These are phyloP conservation scores for Phytophthora agathidicida DNA, from an alignment of 352 stramenopile genomes.

Conservation along the genomic window DNA sequence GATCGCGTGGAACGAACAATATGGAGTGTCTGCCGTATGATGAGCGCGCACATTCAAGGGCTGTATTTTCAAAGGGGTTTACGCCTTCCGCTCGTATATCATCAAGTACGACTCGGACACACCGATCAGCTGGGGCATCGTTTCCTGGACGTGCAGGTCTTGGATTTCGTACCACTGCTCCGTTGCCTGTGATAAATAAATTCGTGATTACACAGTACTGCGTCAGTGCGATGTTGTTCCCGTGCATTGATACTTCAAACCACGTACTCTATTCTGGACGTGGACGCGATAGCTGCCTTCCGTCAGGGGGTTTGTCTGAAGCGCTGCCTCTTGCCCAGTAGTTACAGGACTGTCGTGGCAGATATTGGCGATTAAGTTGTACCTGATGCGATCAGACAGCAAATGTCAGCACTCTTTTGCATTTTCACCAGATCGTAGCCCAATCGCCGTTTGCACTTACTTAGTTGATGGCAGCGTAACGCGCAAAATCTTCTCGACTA, in stretches of 20 bases:
- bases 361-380: conserved; percentile 98
- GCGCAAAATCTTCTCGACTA: conserved; percentile 70
- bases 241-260: neutral
- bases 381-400: conserved; percentile 76
- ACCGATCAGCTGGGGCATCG: conserved; percentile 97
- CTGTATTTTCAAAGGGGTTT: conserved; percentile 37
- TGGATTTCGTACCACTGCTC: conserved; percentile 99
- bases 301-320: conserved; percentile 94
- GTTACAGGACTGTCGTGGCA: conserved; percentile 96
- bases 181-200: conserved; percentile 64
- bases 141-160: conserved; percentile 97
- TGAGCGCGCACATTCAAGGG: conserved; percentile 2
- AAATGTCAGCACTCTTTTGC: conserved; percentile 3
- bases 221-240: conserved; percentile 13
- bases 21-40: conserved; percentile 66
- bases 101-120: conserved; percentile 95
- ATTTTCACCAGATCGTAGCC: neutral
- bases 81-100: conserved; percentile 88
- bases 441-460: conserved; percentile 19
- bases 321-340: conserved; percentile 88
- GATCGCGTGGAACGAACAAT: conserved; percentile 71
- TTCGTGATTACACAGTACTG: neutral
- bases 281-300: conserved; percentile 97
- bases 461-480: conserved; percentile 71
- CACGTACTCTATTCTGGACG: conserved; percentile 91